Conservation (phyloP, 1,284 basidiomycete genomes). For the Trametes hirsuta region DNA sequence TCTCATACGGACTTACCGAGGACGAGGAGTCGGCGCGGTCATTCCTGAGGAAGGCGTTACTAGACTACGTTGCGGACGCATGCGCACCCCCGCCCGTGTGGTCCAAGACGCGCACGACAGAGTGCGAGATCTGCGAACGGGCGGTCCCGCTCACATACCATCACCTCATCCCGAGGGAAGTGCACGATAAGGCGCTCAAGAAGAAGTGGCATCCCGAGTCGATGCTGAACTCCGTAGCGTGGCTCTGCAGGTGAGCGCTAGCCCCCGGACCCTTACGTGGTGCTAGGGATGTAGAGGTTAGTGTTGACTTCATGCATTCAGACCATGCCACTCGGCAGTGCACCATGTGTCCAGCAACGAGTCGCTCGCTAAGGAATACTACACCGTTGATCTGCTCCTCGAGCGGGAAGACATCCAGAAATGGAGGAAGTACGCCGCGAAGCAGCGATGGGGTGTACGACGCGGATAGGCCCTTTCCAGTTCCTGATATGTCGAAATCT, state of each 20-base stretch:
- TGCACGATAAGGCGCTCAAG: conserved; percentile 54
- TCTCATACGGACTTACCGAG: conserved; percentile 47
- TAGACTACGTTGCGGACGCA: conserved; percentile 46
- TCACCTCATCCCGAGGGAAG: conserved; percentile 57
- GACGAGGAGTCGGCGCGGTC: conserved; percentile 38
- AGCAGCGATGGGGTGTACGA: conserved; percentile 49
- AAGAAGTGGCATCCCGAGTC: conserved; percentile 55
- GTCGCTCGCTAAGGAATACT: conserved; percentile 50
- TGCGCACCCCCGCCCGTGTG: conserved; percentile 49
- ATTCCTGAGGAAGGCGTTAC: conserved; percentile 45
- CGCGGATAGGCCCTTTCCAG: conserved; percentile 20
- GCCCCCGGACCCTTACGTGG: conserved; percentile 3
- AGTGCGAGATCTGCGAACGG: conserved; percentile 61
- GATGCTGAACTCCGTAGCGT: conserved; percentile 58
- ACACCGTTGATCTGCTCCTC: conserved; percentile 52
- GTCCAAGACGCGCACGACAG: conserved; percentile 50
- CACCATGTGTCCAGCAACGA: conserved; percentile 53
- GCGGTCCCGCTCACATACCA: conserved; percentile 60
- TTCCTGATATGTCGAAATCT: neutral
- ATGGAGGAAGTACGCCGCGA: conserved; percentile 56
- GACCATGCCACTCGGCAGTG: conserved; percentile 54
- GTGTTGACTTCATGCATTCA: conserved; percentile 1
- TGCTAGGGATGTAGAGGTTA: neutral
- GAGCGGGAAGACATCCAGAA: conserved; percentile 55
- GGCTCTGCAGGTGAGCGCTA: conserved; percentile 50